Evolutionary conservation across 2,329 filamentous ascomycete genomes (phyloP).

Genomic region (Penicillium sp.): DNA sequence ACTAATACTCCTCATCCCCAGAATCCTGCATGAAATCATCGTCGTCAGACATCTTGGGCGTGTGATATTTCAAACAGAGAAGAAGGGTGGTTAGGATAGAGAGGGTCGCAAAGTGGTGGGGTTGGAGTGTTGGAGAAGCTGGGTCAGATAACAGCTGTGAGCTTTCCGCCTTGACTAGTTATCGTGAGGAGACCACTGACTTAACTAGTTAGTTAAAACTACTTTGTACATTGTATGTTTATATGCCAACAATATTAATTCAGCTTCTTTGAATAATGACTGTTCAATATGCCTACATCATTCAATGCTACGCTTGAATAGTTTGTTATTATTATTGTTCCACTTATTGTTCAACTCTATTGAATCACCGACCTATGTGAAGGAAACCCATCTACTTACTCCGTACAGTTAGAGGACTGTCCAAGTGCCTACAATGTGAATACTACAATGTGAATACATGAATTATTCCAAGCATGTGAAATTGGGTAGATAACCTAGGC

Average conservation of each 20-base stretch:
- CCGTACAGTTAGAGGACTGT: not conserved
- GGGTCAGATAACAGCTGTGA: slow-evolving; percentile 12
- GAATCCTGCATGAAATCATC: slow-evolving; percentile 95
- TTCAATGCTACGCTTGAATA: not conserved
- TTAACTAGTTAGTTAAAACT: too few relatives aligned
- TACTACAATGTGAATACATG: not conserved
- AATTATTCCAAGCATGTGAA: not conserved
- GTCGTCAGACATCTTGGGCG: slow-evolving; percentile 68
- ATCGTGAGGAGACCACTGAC: not conserved
- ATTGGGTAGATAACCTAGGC: not conserved
- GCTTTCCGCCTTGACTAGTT: slow-evolving; percentile 23
- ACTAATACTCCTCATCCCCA: slow-evolving; percentile 73
- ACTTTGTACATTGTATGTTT: not conserved
- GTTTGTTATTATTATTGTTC: not conserved
- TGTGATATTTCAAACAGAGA: not conserved
- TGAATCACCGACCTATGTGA: not conserved
- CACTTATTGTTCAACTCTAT: not conserved
- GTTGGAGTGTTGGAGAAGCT: slow-evolving; percentile 23
- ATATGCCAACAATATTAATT: not conserved
- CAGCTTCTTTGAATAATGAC: not conserved
- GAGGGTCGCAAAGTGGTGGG: slow-evolving; percentile 12
- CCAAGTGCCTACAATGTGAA: not conserved
- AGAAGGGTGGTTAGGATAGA: slow-evolving; percentile 6
- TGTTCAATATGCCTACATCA: not conserved
- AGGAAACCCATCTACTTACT: not conserved